Conservation (phyloP, 2,329 filamentous ascomycete genomes). For the Diaporthe helianthi region DNA sequence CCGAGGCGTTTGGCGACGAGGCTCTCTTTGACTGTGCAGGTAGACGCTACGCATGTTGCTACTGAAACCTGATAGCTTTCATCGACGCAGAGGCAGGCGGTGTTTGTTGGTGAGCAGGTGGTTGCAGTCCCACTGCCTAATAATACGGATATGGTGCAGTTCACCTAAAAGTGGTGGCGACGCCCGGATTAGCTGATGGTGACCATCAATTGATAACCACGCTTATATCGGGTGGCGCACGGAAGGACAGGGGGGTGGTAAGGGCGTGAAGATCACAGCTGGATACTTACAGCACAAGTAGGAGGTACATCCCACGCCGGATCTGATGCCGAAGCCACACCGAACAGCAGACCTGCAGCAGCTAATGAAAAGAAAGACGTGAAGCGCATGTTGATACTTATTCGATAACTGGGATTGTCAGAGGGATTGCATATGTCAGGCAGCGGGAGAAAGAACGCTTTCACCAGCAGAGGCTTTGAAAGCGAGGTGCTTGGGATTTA, state of each 20-base stretch:
- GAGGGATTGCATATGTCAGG: neutral
- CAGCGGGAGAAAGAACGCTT: neutral
- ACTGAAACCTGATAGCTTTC: neutral
- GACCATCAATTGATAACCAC: too few species aligned
- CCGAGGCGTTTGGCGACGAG: slow-evolving; percentile 7
- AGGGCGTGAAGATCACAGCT: neutral
- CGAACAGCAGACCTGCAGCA: slow-evolving; percentile 5
- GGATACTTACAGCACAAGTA: slow-evolving; percentile 12
- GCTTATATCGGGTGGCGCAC: slow-evolving; percentile 23
- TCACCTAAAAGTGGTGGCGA: neutral
- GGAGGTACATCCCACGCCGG: slow-evolving; percentile 2
- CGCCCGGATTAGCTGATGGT: neutral
- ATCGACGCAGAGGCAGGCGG: slow-evolving; percentile 15
- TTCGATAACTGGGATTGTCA: neutral
- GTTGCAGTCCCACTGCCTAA: slow-evolving; percentile 27
- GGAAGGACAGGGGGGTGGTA: neutral
- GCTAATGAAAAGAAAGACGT: slow-evolving; percentile 10
- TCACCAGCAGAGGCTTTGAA: neutral
- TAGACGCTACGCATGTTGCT: slow-evolving; percentile 9
- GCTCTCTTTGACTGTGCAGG: slow-evolving; percentile 27
- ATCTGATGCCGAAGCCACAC: slow-evolving; percentile 16
- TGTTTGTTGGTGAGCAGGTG: slow-evolving; percentile 2
- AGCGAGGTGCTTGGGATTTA: neutral
- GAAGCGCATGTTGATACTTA: neutral
- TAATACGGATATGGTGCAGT: slow-evolving; percentile 18